Evolutionary conservation across 2,329 filamentous ascomycete genomes (phyloP), one percentile per base, ranked within the genome.

Genomic region (Cryphonectria naterciae): DNA sequence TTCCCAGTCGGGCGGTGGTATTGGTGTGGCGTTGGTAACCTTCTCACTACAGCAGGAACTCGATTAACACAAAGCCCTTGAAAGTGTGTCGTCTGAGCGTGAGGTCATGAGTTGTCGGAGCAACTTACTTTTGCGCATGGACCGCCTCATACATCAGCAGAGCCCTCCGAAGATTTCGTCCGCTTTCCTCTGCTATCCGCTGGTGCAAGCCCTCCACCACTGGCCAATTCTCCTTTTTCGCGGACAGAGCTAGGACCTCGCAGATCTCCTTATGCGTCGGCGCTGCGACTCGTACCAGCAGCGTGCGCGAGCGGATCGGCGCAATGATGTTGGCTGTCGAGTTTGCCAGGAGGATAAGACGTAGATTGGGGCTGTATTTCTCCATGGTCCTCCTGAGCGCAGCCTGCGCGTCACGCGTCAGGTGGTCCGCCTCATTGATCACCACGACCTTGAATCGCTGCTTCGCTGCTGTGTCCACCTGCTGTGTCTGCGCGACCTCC

Each of bases 401-500:
- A 0, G 97, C 96, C 83, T 99, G 96, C 4, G 96, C 96, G 85
- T 99, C 96, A 74, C 96, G 87, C 4, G 92, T 96, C 74, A 99
- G 86, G 78, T 97, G 93, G 79, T 99, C 97, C 10, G 96, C 96
- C 85, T 99, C 96, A 77, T 99, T 99, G 86, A 99, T 98, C 49
- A 99, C 95, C 0, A 99, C 96, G 1, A 99, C 95, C 83, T 99
- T 99, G 88, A 99, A 99, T 61, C 91, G 89, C 80, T 99, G 96
- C 79, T 90, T 93, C 22, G 97, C 97, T 17, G 90, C 87, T 75
- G 96, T 86, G 80, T 99, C 96, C n/a, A 99, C 96, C 83, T 99
- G 97, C 80, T 99, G 96, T 68, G 96, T 99, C 82, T 99, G 97
- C 41, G 97, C 96, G 6, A 99, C 95, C 82, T 99, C 96, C 81